Evolutionary conservation across 2,329 filamentous ascomycete species (phyloP).

Genomic region (Penicillium sp.): DNA sequence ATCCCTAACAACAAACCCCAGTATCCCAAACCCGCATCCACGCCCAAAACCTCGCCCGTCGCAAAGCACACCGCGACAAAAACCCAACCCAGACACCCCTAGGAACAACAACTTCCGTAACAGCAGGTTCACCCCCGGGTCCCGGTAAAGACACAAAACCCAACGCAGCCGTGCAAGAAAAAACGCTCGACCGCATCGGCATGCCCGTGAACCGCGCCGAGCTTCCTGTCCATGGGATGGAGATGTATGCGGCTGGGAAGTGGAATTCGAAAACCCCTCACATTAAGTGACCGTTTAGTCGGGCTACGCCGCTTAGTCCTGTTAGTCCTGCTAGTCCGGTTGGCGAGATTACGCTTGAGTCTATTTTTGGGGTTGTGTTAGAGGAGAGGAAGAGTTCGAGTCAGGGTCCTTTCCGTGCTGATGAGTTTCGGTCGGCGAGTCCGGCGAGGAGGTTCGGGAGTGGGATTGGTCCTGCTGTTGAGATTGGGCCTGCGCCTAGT

Average conservation of each 20-base stretch:
- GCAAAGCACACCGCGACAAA: slow-evolving; percentile 29
- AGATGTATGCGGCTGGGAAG: not conserved
- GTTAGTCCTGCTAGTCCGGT: not conserved
- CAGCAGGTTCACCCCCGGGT: slow-evolving; percentile 1
- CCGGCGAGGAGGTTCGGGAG: not conserved
- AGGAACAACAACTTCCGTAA: slow-evolving; percentile 3
- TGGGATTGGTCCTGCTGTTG: not conserved
- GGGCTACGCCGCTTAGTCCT: not conserved
- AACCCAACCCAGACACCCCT: not conserved
- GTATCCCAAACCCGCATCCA: slow-evolving; percentile 24
- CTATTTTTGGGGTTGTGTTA: not conserved
- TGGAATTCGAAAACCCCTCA: not conserved
- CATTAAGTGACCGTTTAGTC: not conserved
- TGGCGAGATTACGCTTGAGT: not conserved
- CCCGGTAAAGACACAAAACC: not conserved
- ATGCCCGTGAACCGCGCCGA: slow-evolving; percentile 11
- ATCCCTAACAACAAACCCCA: slow-evolving; percentile 9
- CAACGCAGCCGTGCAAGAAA: slow-evolving; percentile 23
- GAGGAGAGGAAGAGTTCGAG: not conserved
- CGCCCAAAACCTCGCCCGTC: slow-evolving; percentile 32
- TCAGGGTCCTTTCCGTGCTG: not conserved
- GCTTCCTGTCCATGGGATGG: slow-evolving; percentile 15
- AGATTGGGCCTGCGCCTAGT: slow-evolving; percentile 3
- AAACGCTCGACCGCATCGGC: slow-evolving; percentile 23
- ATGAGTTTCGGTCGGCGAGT: not conserved